Percentiles rank a stretch among this genome's conserved stretches.
phyloP scores from a whole-genome alignment of 2,329 filamentous ascomycete species.

The Aspergillus nomiae region DNA sequence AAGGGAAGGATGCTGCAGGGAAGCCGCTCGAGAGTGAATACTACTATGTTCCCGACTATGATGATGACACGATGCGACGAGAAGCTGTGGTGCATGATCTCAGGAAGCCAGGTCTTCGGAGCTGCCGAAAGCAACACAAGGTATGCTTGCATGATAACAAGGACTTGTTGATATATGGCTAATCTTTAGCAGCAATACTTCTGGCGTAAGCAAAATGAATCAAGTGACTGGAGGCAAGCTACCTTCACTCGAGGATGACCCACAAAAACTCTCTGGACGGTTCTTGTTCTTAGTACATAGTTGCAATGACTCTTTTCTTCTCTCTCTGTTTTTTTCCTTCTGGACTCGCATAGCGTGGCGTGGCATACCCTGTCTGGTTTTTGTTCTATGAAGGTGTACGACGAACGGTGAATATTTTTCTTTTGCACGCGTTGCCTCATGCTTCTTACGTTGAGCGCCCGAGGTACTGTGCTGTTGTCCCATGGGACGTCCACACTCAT shows the following conservation, averaged over 20 bases:
- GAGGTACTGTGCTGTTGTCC: slow-evolving; percentile 10
- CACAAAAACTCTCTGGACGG: slow-evolving; percentile 11
- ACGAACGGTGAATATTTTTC: slow-evolving; percentile 20
- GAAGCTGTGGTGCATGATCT: slow-evolving; percentile 83
- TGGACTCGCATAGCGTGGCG: slow-evolving; percentile 47
- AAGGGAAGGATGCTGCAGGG: slow-evolving; percentile 94
- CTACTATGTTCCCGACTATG: slow-evolving; percentile 89
- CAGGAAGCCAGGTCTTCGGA: slow-evolving; percentile 83
- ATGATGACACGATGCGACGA: slow-evolving; percentile 75
- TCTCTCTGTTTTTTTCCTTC: slow-evolving; percentile 16
- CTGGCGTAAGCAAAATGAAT: slow-evolving; percentile 63
- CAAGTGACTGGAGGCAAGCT: slow-evolving; percentile 3
- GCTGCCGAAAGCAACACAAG: slow-evolving; percentile 96
- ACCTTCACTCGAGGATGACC: slow-evolving; percentile 6
- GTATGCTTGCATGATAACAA: slow-evolving; percentile 54
- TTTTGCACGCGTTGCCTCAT: slow-evolving; percentile 11
- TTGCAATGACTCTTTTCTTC: slow-evolving; percentile 29
- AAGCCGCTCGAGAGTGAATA: slow-evolving; percentile 94
- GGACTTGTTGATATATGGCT: slow-evolving; percentile 15
- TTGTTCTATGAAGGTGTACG: slow-evolving; percentile 27
- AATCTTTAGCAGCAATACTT: slow-evolving; percentile 64
- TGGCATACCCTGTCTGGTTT: slow-evolving; percentile 40
- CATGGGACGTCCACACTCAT: slow-evolving; percentile 11
- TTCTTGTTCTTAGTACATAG: slow-evolving; percentile 38
- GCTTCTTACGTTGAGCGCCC: slow-evolving; percentile 6